Evolutionary conservation across 78 protist genomes (phyloP).

Genomic region (Isochrysis galbana): DNA sequence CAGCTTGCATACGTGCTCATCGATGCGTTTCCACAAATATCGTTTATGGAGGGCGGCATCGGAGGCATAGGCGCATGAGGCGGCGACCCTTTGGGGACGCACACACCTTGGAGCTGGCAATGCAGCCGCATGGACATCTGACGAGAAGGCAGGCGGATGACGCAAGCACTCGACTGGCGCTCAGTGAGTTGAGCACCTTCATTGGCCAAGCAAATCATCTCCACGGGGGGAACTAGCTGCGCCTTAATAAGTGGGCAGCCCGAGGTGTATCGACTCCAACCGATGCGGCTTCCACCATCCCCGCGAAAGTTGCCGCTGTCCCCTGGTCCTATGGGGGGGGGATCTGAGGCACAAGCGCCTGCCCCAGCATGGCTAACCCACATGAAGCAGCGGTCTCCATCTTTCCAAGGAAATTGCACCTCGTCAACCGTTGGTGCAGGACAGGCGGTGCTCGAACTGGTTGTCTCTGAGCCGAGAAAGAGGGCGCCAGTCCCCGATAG

Average conservation of each 20-base stretch:
- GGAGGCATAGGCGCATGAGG: not conserved
- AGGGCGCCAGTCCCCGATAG: not conserved
- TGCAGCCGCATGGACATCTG: not conserved
- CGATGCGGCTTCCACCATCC: too few relatives aligned
- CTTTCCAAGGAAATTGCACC: not conserved
- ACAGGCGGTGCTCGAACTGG: not conserved
- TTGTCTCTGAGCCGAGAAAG: not conserved
- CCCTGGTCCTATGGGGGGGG: too few relatives aligned
- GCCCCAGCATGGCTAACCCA: not conserved
- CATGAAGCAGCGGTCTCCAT: not conserved
- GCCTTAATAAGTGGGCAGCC: not conserved
- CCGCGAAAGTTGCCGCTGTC: too few relatives aligned
- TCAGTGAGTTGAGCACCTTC: not conserved
- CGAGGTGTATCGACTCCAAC: too few relatives aligned
- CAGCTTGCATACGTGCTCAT: not conserved
- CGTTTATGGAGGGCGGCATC: not conserved
- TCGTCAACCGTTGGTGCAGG: not conserved
- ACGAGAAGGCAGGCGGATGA: not conserved
- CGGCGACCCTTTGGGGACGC: not conserved
- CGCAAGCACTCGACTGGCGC: not conserved
- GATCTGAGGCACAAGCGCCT: too few relatives aligned
- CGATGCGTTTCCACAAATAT: not conserved
- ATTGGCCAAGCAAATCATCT: not conserved
- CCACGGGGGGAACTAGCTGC: not conserved
- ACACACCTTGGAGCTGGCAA: conserved; percentile 6